Percentiles rank a stretch among this genome's conserved stretches.
Conservation (phyloP, 768 basidiomycete genomes). For the Agaricus blazei region DNA sequence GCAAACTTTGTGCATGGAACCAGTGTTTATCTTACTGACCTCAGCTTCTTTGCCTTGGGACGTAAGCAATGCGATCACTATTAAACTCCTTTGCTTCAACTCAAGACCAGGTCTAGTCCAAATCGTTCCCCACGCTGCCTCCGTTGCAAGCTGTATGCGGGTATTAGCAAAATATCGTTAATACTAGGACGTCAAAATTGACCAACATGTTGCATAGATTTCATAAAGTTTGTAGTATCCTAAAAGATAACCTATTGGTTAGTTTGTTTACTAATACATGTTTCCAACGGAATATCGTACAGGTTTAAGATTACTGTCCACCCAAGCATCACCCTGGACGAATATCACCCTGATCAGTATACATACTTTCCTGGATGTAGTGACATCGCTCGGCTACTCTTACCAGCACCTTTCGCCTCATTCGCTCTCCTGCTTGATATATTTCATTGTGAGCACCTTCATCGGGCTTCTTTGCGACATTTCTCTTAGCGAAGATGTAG, state of each 20-base stretch:
- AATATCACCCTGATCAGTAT: background rate
- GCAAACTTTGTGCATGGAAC: background rate
- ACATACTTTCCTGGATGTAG: background rate
- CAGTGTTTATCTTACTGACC: slow-evolving; percentile 19
- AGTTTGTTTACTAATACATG: background rate
- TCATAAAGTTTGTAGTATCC: slow-evolving; percentile 41
- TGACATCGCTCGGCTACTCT: background rate
- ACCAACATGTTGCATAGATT: slow-evolving; percentile 38
- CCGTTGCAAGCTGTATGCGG: background rate
- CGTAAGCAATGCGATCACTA: slow-evolving; percentile 37
- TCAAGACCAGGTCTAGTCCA: slow-evolving; percentile 44
- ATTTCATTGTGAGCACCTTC: slow-evolving; percentile 34
- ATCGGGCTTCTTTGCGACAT: slow-evolving; percentile 18
- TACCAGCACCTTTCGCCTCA: slow-evolving; percentile 40
- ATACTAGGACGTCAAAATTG: slow-evolving; percentile 2
- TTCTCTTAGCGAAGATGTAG: background rate
- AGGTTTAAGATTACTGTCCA: slow-evolving; percentile 34
- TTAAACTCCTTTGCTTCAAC: slow-evolving; percentile 40
- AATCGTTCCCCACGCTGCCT: slow-evolving; percentile 40
- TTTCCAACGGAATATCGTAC: slow-evolving; percentile 12
- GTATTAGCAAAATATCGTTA: background rate
- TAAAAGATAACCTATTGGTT: slow-evolving; percentile 2
- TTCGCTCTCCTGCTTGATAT: slow-evolving; percentile 34
- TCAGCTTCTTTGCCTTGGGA: slow-evolving; percentile 39
- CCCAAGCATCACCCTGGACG: slow-evolving; percentile 36